Evolutionary conservation across 108 stramenopile genomes (phyloP), one percentile per base, ranked within the genome.

Genomic region (Chaetoceros tenuissimus): DNA sequence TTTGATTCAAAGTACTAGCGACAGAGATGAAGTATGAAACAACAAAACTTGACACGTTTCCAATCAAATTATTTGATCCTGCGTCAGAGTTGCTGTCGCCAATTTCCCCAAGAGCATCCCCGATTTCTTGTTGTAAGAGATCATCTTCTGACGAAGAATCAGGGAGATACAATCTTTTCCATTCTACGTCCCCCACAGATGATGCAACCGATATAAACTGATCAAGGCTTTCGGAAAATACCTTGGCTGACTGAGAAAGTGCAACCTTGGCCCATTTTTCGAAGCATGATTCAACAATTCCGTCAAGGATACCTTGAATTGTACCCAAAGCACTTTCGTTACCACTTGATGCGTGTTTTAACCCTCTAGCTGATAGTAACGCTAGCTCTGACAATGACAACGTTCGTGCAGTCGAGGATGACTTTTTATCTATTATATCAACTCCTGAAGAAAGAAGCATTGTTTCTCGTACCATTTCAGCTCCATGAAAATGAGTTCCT

Each of bases 381-480:
- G 80, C 81, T 60, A 93, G 63, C 50, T 93, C 92, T 46, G 80
- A 60, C 55, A 93, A 55, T 0, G 92, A 89, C n/a, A 93, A 84
- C 68, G 85, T 79, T 45, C 63, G 71, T 21, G 75, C 76, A 19
- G 80, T 67, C 29, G 61, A 51, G 27, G 62, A 54, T 17, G 48
- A 18, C 27, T 44, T 47, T 5, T 28, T 13, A 27, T 51, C 69
- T 18, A 26, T 53, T 3, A 28, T 64, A 51, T 55, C 72, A 7
- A 27, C 17, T n/a, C 59, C 31, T 10, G 66, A 56, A 3, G 83
- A 63, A 20, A 93, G 62, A 2, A 89, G 68, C 48, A 93, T 50
- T 21, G 87, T 93, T 58, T 87, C 87, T 18, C 85, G 58, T 22
- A 93, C 80, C 92, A 89, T 87, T 66, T 93, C 85, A 16, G 85